Base-by-base conservation (phyloP, 805 yeast genomes). In the Kregervanrija fluxuum region DNA sequence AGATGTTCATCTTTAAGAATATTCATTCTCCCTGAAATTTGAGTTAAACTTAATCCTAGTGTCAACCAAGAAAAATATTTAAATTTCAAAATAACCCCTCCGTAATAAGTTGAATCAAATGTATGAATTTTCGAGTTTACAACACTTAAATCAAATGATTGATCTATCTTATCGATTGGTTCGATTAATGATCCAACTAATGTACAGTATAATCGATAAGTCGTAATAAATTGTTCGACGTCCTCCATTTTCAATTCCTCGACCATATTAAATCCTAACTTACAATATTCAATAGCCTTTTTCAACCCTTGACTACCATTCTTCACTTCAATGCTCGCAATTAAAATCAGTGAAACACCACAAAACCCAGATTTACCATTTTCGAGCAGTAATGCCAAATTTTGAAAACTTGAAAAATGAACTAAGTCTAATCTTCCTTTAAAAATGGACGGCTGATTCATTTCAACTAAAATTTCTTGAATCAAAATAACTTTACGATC, bases 131-230 rank as follows among this genome's bases (percentile, higher is more conserved):
- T 53, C 10, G 50, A 46, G 35, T 50, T 44, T 8, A 41, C 4
- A 12, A 56, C 47, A 38, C 47, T 53, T 11, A 49, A 30, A 33
- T 54, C 59, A 39, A 48, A 46, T 5, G 52, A 48, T 30, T 62
- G 65, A 10, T 40, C 15, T 37, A 68, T 43, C 1, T 73, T 52
- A 17, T 61, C 67, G 17, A 64, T 35, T 1, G 79, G 73, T 40
- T 72, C 75, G 15, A 68, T 54, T 42, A 63, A 67, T 4, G 62
- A 54, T 2, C 75, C 80, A 48, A 74, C 47, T 3, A 70, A 60
- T 16, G 62, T 51, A 32, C 69, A 61, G 48, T 74, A 75, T 30
- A 62, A 51, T 48, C 70, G 71, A 48, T 72, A 71, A 8, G 73
- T 64, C 17, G 54, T 55, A 44, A 66, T 66, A 33, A 65, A 64